These are phyloP conservation scores for Populus alba DNA, from an alignment of 345 rosid species.

Conservation along the genomic window DNA sequence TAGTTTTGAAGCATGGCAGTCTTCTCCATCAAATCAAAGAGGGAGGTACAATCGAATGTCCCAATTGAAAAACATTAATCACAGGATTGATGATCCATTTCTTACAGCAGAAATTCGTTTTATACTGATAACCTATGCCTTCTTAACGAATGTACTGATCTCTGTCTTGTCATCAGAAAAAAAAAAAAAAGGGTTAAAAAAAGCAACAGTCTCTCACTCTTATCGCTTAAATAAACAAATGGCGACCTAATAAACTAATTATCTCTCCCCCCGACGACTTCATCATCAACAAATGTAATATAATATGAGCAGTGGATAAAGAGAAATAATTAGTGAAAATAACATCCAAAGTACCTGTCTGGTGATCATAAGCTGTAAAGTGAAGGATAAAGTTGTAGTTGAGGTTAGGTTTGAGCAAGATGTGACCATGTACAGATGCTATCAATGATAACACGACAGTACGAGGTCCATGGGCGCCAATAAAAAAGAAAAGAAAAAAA, in stretches of 20 bases:
- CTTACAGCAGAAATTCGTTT: background rate
- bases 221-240: background rate
- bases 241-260: background rate
- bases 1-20: background rate
- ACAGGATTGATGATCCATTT: background rate
- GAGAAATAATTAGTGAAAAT: conserved; percentile 13
- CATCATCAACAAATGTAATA: background rate
- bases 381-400: background rate
- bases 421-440: conserved; percentile 2
- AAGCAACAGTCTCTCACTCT: background rate
- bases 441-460: background rate
- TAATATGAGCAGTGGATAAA: background rate
- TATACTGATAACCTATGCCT: background rate
- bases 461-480: conserved; percentile 17
- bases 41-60: background rate
- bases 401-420: conserved; percentile 16
- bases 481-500: background rate
- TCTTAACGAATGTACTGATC: background rate
- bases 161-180: background rate
- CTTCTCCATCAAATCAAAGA: background rate
- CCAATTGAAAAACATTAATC: background rate
- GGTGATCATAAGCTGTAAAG: conserved; percentile 17
- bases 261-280: background rate
- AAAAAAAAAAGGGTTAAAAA: background rate
- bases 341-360: conserved; percentile 9